phyloP scores from a whole-genome alignment of 1,139 yeast genomes.

The Geotrichum europaeum region DNA sequence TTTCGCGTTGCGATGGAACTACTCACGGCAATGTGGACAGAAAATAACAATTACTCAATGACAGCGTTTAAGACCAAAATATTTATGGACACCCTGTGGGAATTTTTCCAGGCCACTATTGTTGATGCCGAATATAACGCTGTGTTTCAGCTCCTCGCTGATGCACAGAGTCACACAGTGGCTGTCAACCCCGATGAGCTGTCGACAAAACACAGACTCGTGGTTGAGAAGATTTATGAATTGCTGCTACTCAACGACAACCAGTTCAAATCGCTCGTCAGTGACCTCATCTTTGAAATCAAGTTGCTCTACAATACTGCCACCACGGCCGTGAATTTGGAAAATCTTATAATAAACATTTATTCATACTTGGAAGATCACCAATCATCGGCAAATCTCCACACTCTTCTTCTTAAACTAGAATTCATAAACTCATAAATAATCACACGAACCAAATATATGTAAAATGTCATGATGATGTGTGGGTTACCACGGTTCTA shows the following conservation, averaged over 20 bases:
- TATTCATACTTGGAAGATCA: slow-evolving; percentile 7
- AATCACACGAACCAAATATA: not conserved
- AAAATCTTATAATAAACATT: not conserved
- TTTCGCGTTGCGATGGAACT: slow-evolving; percentile 17
- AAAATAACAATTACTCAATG: not conserved
- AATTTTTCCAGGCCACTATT: slow-evolving; percentile 23
- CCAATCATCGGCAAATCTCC: slow-evolving; percentile 9
- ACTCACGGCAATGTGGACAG: slow-evolving; percentile 8
- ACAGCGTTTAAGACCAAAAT: slow-evolving; percentile 1
- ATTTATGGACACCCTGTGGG: slow-evolving; percentile 22
- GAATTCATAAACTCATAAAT: slow-evolving; percentile 9
- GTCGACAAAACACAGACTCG: slow-evolving; percentile 16
- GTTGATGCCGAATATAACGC: slow-evolving; percentile 18
- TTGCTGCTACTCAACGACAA: slow-evolving; percentile 19
- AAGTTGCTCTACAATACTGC: not conserved
- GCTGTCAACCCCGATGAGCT: slow-evolving; percentile 22
- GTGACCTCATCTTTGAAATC: slow-evolving; percentile 18
- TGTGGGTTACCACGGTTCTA: not conserved
- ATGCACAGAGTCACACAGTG: slow-evolving; percentile 3
- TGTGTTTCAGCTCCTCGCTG: not conserved
- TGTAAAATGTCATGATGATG: not conserved
- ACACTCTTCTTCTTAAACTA: slow-evolving; percentile 8
- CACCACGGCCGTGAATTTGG: not conserved
- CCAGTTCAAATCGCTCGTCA: slow-evolving; percentile 15
- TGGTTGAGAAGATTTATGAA: slow-evolving; percentile 17